Evolutionary conservation across 164 flowering plant species (phyloP), one percentile per base, ranked within the genome.

Genomic region (Nymphaea thermarum): DNA sequence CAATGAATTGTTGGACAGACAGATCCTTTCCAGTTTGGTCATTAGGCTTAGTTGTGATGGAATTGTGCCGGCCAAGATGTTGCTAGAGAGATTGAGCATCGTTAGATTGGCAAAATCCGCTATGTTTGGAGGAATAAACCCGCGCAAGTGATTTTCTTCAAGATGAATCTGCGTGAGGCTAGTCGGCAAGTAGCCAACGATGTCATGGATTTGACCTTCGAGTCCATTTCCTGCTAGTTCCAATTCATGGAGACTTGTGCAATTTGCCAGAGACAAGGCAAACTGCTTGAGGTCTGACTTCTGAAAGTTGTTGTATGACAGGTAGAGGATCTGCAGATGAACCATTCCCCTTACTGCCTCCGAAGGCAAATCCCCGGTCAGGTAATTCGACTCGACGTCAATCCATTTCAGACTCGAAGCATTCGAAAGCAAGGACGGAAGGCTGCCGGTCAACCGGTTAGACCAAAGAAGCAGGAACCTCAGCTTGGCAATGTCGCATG

Each of bases 391-490:
- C 62, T 82, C 98, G 67, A 93, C 65, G 68, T 93, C 98, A 16
- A 93, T 79, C 98, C 96, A 90, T 81, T 82, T 55, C 14, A 93
- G 88, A 44, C 81, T 86, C 3, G 96, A 55, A 3, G 96, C 86
- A 60, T 90, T 87, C 0, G 91, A 74, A 61, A 93, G 86, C 15
- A 85, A 76, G 15, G 4, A 60, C 6, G 98, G 98, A 42, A 93
- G 74, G 14, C 43, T 70, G 14, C 98, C 98, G 25, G 73, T 79
- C 6, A 93, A 77, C 43, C 63, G 71, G 66, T 90, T 93, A 3
- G 96, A 88, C 98, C 98, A 93, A 7, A 93, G 84, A 2, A 90
- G 80, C 63, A 93, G 83, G 76, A 67, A 90, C 71, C 77, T 80
- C 73, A 93, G 69, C 42, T 84, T 77, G 16, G 8, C 59, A 3